Percentiles rank a stretch among this genome's conserved stretches.
Conservation (phyloP, 2,329 filamentous ascomycete species). For the Rhynchosporium graminicola region DNA sequence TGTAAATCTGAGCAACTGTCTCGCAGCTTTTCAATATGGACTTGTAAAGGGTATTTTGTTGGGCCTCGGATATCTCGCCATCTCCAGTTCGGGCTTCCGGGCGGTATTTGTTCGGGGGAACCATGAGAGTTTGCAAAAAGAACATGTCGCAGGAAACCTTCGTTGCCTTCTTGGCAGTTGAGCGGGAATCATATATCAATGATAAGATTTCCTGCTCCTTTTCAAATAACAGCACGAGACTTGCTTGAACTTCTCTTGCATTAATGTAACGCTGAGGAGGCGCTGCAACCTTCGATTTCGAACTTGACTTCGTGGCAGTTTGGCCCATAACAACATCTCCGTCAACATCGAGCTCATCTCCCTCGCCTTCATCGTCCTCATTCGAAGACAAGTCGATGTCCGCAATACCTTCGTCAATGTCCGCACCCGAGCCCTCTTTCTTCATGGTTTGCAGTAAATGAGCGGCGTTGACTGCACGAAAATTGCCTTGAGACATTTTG, state of each 20-base stretch:
- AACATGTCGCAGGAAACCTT: constrained; percentile 84
- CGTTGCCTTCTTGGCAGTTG: constrained; percentile 53
- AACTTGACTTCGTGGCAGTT: constrained; percentile 42
- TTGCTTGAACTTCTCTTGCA: constrained; percentile 78
- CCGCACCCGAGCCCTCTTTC: constrained; percentile 39
- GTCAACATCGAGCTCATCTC: constrained; percentile 53
- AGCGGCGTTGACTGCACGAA: constrained; percentile 48
- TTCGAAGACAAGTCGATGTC: constrained; percentile 59
- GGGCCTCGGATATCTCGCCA: constrained; percentile 80
- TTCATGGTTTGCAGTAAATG: constrained; percentile 44
- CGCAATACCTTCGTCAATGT: constrained; percentile 66
- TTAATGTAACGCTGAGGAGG: constrained; percentile 73
- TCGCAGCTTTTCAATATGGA: constrained; percentile 76
- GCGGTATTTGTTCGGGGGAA: constrained; percentile 89
- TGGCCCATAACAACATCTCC: constrained; percentile 61
- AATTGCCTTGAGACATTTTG: constrained; percentile 70
- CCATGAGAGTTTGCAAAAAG: constrained; percentile 82
- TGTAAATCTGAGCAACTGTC: constrained; percentile 71
- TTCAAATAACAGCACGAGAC: constrained; percentile 77
- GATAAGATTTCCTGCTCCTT: constrained; percentile 82
- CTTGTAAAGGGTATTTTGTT: constrained; percentile 87
- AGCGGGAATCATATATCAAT: constrained; percentile 79
- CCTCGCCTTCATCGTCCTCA: constrained; percentile 47
- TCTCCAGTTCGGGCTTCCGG: constrained; percentile 82
- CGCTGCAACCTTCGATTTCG: constrained; percentile 44